A percentile compares a stretch with the other conserved stretches of the same genome.
Conservation (phyloP, 1,139 yeast species). For the Scheffersomyces titani region DNA sequence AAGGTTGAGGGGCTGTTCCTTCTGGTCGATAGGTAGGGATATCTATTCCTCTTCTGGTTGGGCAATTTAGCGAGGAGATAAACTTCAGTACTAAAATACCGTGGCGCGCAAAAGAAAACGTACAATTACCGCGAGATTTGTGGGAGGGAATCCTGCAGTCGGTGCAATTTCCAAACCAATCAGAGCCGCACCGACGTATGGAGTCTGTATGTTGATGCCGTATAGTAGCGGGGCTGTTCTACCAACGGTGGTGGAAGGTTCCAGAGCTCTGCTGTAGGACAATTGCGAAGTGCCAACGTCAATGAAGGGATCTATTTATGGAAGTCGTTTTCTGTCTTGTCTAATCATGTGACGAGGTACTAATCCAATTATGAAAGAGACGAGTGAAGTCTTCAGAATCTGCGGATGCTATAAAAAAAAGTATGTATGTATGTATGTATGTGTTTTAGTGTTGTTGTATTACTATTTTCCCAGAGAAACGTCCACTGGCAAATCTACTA, state of each 20-base stretch:
- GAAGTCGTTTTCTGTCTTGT: neutral
- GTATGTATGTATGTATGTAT: no score
- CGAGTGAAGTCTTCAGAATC: no score
- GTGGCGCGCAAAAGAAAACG: neutral
- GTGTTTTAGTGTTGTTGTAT: no score
- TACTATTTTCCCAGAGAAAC: no score
- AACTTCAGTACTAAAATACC: neutral
- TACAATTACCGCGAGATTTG: neutral
- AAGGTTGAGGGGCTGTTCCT: neutral
- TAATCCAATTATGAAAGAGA: no score
- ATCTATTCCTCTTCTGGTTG: neutral
- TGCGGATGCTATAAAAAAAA: no score
- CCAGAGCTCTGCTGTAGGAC: neutral
- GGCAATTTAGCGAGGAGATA: neutral
- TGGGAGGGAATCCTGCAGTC: neutral
- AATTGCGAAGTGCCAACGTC: neutral
- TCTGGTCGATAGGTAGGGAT: neutral
- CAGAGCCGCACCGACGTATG: neutral
- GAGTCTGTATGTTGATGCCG: neutral
- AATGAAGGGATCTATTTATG: neutral
- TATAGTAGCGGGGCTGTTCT: neutral
- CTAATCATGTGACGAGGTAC: neutral
- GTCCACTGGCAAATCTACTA: no score
- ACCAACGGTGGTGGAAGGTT: neutral
- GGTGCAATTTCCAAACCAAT: neutral